Evolutionary conservation across 495 filamentous ascomycete genomes (phyloP).

Genomic region (Penicillium arizonense): DNA sequence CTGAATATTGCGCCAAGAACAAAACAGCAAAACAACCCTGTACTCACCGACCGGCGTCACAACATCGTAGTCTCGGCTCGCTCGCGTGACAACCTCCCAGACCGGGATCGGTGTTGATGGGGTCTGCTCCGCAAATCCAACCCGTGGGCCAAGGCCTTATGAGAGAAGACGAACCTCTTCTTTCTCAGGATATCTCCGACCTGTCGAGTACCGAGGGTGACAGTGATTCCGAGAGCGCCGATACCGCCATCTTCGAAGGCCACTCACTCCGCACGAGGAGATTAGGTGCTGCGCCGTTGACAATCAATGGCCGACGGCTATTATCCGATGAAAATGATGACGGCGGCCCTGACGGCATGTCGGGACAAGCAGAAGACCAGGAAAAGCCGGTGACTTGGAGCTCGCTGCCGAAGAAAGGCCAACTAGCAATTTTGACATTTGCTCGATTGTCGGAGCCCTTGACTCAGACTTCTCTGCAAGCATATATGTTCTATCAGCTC

Average conservation of each 20-base stretch:
- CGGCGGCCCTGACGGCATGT: conserved; percentile 14
- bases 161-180: background rate
- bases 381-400: conserved; percentile 60
- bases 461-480: conserved; percentile 71
- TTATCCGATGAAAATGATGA: conserved; percentile 16
- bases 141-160: conserved; percentile 2
- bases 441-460: conserved; percentile 77
- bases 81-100: conserved; percentile 11
- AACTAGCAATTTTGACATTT: conserved; percentile 71
- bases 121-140: conserved; percentile 5
- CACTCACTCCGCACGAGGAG: conserved; percentile 4
- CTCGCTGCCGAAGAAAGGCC: conserved; percentile 69
- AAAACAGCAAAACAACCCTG: background rate
- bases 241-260: conserved; percentile 15
- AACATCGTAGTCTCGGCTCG: background rate
- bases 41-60: background rate
- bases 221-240: conserved; percentile 16
- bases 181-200: background rate
- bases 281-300: conserved; percentile 14
- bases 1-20: background rate
- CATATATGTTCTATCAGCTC: conserved; percentile 74
- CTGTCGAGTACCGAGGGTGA: conserved; percentile 3
- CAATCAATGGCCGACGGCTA: conserved; percentile 19
- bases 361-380: conserved; percentile 2
- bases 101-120: conserved; percentile 14